Evolutionary conservation across 495 filamentous ascomycete species (phyloP).

Genomic region (Penicillium nucicola): DNA sequence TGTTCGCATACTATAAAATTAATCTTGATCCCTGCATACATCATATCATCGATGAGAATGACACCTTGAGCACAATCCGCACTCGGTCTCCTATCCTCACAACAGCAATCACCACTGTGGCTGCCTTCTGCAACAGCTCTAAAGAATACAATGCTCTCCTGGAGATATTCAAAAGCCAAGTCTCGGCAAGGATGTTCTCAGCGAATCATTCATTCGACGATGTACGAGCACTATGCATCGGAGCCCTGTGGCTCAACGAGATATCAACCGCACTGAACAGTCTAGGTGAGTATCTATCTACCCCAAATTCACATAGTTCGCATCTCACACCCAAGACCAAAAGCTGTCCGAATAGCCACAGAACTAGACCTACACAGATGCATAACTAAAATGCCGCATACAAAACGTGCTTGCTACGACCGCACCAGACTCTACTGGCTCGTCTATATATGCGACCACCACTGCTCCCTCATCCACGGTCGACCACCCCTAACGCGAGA

Average conservation of each 20-base stretch:
- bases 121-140: constrained; percentile 3
- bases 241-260: constrained; percentile 11
- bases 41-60: not conserved
- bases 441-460: constrained; percentile 11
- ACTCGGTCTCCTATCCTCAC: constrained; percentile 1
- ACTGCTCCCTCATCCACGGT: constrained; percentile 5
- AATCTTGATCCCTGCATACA: not conserved
- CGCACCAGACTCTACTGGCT: constrained; percentile 9
- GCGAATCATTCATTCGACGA: constrained; percentile 6
- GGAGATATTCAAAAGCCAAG: not conserved
- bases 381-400: constrained; percentile 9
- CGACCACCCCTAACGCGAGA: constrained; percentile 11
- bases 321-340: not conserved
- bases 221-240: constrained; percentile 11
- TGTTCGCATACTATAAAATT: not conserved
- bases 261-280: constrained; percentile 5
- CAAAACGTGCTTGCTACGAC: constrained; percentile 4
- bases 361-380: constrained; percentile 15
- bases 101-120: constrained; percentile 6
- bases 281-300: constrained; percentile 6
- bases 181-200: constrained; percentile 1
- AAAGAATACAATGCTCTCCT: not conserved
- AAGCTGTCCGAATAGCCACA: constrained; percentile 10
- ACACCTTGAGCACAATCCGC: not conserved
- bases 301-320: no score